Percentiles rank a stretch among this genome's conserved stretches.
Evolutionary conservation across 2,329 filamentous ascomycete genomes (phyloP).

Genomic region (Aspergillus tamarii): DNA sequence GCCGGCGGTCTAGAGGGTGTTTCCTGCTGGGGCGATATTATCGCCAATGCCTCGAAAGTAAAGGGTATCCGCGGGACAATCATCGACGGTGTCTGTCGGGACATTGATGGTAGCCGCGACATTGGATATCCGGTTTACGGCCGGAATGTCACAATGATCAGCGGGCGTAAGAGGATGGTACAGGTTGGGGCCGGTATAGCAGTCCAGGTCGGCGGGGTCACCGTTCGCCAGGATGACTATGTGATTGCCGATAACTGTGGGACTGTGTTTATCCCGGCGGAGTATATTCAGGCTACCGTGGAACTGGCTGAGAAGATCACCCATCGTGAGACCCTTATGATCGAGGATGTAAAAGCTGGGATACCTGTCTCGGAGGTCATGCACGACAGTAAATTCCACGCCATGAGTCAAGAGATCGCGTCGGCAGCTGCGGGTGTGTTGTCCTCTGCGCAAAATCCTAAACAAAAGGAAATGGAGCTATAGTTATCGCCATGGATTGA

Average conservation of each 20-base stretch:
- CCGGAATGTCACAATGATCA: conserved; percentile 36
- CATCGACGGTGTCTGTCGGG: conserved; percentile 38
- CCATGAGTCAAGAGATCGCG: conserved; percentile 4
- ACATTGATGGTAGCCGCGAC: conserved; percentile 38
- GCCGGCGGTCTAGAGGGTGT: conserved; percentile 21
- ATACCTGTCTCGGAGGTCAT: conserved; percentile 23
- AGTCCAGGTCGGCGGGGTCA: conserved; percentile 18
- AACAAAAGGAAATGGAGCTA: no score
- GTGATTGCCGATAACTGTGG: conserved; percentile 26
- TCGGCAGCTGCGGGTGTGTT: no score
- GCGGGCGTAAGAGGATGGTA: conserved; percentile 34
- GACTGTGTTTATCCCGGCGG: conserved; percentile 21
- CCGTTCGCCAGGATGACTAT: conserved; percentile 23
- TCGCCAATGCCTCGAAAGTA: conserved; percentile 25
- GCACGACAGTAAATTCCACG: conserved; percentile 26
- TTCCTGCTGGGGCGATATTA: conserved; percentile 29
- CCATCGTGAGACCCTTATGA: conserved; percentile 20
- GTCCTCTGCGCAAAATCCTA: no score
- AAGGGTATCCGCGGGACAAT: conserved; percentile 34
- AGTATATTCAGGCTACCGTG: conserved; percentile 19
- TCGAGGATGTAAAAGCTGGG: conserved; percentile 12
- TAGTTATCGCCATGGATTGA: no score
- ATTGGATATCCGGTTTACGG: conserved; percentile 39
- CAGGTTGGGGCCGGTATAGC: conserved; percentile 34
- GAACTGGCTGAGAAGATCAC: conserved; percentile 17